Conservation (phyloP, 106 monocot species). For the Allium sativum region DNA sequence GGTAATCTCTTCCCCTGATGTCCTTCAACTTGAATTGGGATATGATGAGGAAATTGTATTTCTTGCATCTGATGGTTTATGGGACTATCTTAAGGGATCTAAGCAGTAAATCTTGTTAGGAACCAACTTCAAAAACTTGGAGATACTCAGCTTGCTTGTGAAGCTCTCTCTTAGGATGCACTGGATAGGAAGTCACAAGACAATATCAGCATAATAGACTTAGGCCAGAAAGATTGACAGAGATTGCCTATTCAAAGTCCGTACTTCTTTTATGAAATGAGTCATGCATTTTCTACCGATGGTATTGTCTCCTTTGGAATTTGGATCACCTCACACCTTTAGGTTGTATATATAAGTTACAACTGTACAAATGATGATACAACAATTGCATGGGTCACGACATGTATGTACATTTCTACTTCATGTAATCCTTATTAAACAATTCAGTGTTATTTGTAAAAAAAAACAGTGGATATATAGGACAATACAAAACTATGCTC, state of each 20-base stretch:
- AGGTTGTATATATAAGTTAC: neutral
- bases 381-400: too few relatives aligned
- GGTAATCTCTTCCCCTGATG: constrained; percentile 69
- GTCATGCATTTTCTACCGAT: constrained; percentile 74
- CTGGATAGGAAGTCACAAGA: constrained; percentile 73
- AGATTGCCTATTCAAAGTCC: constrained; percentile 53
- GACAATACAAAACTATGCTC: too few relatives aligned
- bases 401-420: too few relatives aligned
- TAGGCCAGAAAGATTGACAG: constrained; percentile 88
- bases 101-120: too few relatives aligned
- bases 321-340: constrained; percentile 62
- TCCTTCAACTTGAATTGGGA: constrained; percentile 65
- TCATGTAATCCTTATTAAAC: too few relatives aligned
- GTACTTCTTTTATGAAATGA: constrained; percentile 66
- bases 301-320: constrained; percentile 84
- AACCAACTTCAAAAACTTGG: too few relatives aligned
- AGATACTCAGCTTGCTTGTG: too few relatives aligned
- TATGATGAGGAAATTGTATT: constrained; percentile 78
- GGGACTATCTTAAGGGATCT: constrained; percentile 99
- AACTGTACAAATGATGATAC: too few relatives aligned
- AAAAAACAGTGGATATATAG: too few relatives aligned
- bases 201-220: constrained; percentile 84
- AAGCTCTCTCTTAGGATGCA: too few relatives aligned
- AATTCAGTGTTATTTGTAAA: too few relatives aligned
- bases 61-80: constrained; percentile 90